phyloP scores from a whole-genome alignment of 345 rosid species.

The Erysimum cheiranthoides region DNA sequence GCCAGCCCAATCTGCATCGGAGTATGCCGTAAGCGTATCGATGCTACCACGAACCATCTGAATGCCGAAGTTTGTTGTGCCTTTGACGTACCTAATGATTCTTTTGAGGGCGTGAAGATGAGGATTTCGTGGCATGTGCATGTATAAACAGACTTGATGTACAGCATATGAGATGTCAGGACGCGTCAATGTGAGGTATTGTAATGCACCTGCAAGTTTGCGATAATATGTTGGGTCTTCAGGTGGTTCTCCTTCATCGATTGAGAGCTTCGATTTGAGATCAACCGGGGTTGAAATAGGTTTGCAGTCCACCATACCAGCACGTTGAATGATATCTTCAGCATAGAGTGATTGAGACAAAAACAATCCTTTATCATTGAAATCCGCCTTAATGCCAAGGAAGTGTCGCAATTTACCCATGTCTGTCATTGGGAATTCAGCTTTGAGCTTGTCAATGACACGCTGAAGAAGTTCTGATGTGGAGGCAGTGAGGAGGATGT shows the following conservation, averaged over 20 bases:
- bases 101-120: neutral
- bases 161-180: neutral
- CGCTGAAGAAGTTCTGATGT: no score
- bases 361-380: fast-evolving
- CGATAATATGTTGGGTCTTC: neutral
- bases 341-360: neutral
- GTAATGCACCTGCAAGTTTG: neutral
- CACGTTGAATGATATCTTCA: no score
- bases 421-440: neutral
- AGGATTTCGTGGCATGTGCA: neutral
- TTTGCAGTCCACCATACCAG: neutral
- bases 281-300: neutral
- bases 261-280: neutral
- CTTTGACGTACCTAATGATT: no score
- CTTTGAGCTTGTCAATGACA: no score
- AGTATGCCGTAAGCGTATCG: neutral
- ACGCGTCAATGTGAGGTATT: neutral
- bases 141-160: neutral
- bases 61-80: no score
- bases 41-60: neutral
- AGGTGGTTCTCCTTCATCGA: fast-evolving
- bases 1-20: neutral
- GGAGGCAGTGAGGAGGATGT: no score
- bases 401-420: neutral
- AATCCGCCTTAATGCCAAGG: neutral